phyloP scores from a whole-genome alignment of 2,329 filamentous ascomycete genomes.

The Sporothrix brunneoviolacea region DNA sequence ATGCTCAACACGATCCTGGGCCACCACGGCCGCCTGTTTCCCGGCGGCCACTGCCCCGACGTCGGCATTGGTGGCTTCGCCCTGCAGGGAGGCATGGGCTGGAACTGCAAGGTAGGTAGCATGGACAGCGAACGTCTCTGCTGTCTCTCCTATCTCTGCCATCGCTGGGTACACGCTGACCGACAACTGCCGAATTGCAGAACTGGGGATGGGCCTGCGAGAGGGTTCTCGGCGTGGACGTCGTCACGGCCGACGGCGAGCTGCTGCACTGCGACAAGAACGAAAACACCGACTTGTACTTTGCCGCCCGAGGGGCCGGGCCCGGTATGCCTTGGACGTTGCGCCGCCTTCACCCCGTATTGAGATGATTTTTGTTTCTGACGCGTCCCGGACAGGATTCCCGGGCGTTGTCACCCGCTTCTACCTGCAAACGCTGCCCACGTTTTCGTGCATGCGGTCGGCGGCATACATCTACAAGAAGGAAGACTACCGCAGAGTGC shows the following conservation, averaged over 20 bases:
- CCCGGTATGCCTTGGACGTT: no score
- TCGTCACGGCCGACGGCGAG: slow-evolving; percentile 39
- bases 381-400: no score
- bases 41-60: slow-evolving; percentile 49
- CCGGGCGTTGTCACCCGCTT: slow-evolving; percentile 47
- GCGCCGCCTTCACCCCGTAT: no score
- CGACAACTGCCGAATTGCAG: no score
- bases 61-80: slow-evolving; percentile 51
- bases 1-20: slow-evolving; percentile 35
- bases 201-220: slow-evolving; percentile 52
- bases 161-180: slow-evolving; percentile 17
- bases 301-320: slow-evolving; percentile 42
- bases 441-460: slow-evolving; percentile 7
- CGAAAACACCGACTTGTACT: slow-evolving; percentile 41
- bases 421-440: slow-evolving; percentile 35
- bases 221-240: slow-evolving; percentile 37
- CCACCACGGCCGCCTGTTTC: slow-evolving; percentile 38
- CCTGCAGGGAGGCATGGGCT: slow-evolving; percentile 52
- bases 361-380: no score
- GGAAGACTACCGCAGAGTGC: slow-evolving; percentile 34
- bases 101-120: slow-evolving; percentile 41
- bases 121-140: no score
- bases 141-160: no score
- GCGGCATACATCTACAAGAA: slow-evolving; percentile 38
- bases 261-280: slow-evolving; percentile 29